Percentiles rank a stretch among this genome's conserved stretches.
phyloP scores from a whole-genome alignment of 805 yeast genomes.

The Metschnikowia lunata region DNA sequence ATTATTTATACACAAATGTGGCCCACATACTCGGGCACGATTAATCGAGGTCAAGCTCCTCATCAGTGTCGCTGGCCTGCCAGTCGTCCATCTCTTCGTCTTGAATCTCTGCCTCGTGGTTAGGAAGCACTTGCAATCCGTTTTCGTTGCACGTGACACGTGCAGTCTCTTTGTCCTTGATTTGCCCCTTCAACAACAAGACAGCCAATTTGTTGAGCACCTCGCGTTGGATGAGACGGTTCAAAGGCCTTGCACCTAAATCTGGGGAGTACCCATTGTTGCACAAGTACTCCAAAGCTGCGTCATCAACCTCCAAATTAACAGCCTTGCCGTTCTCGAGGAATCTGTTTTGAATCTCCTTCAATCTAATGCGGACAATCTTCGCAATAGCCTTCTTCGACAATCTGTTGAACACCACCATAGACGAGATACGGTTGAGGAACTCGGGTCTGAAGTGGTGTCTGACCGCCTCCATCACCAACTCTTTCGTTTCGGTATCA shows the following conservation, averaged over 20 bases:
- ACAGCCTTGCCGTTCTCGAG: slow-evolving; percentile 77
- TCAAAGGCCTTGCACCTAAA: slow-evolving; percentile 95
- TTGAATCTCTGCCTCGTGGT: slow-evolving; percentile 61
- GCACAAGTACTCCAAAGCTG: slow-evolving; percentile 78
- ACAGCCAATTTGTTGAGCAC: slow-evolving; percentile 85
- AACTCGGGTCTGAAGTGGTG: slow-evolving; percentile 96
- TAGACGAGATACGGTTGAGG: slow-evolving; percentile 90
- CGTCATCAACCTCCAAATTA: slow-evolving; percentile 64
- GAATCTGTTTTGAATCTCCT: slow-evolving; percentile 83
- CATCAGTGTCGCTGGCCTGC: slow-evolving; percentile 58
- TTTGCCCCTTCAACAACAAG: slow-evolving; percentile 80
- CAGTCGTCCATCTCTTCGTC: slow-evolving; percentile 55
- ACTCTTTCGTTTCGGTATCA: slow-evolving; percentile 62
- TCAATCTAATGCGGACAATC: slow-evolving; percentile 81
- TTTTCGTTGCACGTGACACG: slow-evolving; percentile 51
- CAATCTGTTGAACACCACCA: slow-evolving; percentile 87
- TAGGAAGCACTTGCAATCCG: slow-evolving; percentile 78
- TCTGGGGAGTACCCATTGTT: slow-evolving; percentile 86
- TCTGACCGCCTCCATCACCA: slow-evolving; percentile 80
- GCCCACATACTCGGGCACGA: too few relatives aligned
- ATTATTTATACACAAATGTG: too few relatives aligned
- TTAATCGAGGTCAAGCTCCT: slow-evolving; percentile 33
- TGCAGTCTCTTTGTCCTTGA: slow-evolving; percentile 85
- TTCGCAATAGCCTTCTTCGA: slow-evolving; percentile 87
- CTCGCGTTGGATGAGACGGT: slow-evolving; percentile 85